Percentiles rank a stretch among this genome's conserved stretches.
Evolutionary conservation across 768 basidiomycete species (phyloP).

Genomic region (Trametes villosa): DNA sequence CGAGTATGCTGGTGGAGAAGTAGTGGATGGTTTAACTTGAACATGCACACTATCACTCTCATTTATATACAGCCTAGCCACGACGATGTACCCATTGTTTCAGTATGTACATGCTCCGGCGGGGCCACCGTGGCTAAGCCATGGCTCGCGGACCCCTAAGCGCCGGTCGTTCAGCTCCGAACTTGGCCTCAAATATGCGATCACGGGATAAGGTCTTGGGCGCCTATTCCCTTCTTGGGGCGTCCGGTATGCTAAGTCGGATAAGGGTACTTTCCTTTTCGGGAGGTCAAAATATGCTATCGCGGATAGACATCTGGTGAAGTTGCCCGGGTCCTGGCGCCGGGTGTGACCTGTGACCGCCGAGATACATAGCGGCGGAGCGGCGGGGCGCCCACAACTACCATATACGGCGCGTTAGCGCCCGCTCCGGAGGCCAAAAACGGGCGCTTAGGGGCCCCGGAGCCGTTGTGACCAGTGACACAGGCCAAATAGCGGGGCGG

Average conservation of each 20-base stretch:
- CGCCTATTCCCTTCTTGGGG: neutral
- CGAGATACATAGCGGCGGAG: too few relatives aligned
- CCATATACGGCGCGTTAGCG: too few relatives aligned
- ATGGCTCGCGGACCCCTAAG: neutral
- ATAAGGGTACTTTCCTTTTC: neutral
- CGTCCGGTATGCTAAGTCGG: neutral
- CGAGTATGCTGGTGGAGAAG: neutral
- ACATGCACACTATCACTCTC: neutral
- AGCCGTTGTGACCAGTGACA: too few relatives aligned
- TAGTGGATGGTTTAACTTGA: neutral
- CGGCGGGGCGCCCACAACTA: too few relatives aligned
- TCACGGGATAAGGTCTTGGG: neutral
- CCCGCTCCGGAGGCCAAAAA: too few relatives aligned
- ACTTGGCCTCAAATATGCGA: neutral
- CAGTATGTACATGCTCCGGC: neutral
- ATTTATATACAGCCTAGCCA: neutral
- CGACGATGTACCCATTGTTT: neutral
- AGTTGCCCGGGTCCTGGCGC: neutral
- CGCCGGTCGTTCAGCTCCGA: neutral
- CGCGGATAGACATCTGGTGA: neutral
- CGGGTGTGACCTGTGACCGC: too few relatives aligned
- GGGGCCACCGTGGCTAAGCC: neutral
- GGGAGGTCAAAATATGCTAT: neutral
- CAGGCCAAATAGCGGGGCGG: too few relatives aligned
- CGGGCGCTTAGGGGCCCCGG: too few relatives aligned